Evolutionary conservation across 83 land plant genomes (phyloP).

Genomic region (Picea abies): DNA sequence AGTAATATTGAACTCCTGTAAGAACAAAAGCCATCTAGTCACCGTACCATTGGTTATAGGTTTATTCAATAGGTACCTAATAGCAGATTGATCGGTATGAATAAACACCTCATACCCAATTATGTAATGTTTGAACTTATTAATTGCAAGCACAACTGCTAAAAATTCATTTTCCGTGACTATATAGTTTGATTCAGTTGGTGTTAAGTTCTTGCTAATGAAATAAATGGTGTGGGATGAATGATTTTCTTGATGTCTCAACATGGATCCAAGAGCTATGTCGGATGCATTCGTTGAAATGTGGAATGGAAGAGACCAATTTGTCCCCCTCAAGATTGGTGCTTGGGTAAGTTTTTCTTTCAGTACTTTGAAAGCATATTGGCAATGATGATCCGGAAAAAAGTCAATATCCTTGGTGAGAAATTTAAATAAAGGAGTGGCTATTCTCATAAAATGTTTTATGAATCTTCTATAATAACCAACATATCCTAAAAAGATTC

Average conservation of each 20-base stretch:
- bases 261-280: neutral
- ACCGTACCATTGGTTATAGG: no score
- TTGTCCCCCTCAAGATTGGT: neutral
- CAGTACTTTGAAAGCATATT: neutral
- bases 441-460: no score
- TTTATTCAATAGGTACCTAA: no score
- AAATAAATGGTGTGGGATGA: neutral
- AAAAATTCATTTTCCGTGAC: no score
- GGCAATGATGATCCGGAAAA: neutral
- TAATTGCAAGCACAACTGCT: no score
- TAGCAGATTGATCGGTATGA: no score
- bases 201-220: neutral
- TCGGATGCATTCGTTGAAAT: neutral
- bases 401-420: neutral
- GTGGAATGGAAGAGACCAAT: neutral
- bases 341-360: neutral
- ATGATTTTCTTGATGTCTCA: neutral
- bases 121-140: no score
- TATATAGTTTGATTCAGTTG: no score
- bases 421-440: neutral
- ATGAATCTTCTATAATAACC: neutral
- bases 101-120: no score
- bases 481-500: neutral
- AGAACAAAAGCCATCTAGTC: no score
- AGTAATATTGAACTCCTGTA: no score